Percentiles rank a stretch among this genome's conserved stretches.
Evolutionary conservation across 768 basidiomycete species (phyloP).

Genomic region (Leccinellum luteum): DNA sequence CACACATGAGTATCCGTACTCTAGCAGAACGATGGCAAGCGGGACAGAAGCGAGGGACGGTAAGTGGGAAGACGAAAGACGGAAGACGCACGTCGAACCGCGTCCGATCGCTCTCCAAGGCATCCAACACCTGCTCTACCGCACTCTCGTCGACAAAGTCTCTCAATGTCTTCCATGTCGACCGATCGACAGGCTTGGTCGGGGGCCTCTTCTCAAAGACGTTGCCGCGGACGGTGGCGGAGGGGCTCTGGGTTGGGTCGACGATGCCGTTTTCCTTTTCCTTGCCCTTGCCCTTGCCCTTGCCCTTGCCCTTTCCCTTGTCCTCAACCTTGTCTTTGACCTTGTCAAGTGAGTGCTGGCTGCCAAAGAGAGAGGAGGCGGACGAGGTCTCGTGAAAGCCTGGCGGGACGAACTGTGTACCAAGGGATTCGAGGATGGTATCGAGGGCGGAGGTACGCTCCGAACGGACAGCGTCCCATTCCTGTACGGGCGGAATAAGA

Average conservation of each 20-base stretch:
- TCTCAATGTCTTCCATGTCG: slow-evolving; percentile 75
- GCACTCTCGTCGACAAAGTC: slow-evolving; percentile 85
- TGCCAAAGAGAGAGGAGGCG: slow-evolving; percentile 78
- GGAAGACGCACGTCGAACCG: slow-evolving; percentile 58
- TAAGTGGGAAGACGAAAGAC: not conserved
- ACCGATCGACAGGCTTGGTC: slow-evolving; percentile 40
- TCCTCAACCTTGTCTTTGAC: not conserved
- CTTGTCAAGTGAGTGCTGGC: slow-evolving; percentile 55
- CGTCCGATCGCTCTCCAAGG: slow-evolving; percentile 66
- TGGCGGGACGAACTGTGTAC: slow-evolving; percentile 70
- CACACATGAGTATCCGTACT: not conserved
- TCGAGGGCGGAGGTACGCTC: slow-evolving; percentile 66
- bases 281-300: not conserved
- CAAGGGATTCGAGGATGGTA: slow-evolving; percentile 65
- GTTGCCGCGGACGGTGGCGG: slow-evolving; percentile 30
- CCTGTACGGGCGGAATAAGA: slow-evolving; percentile 39
- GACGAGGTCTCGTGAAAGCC: slow-evolving; percentile 67
- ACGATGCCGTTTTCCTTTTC: slow-evolving; percentile 33
- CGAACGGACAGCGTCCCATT: slow-evolving; percentile 66
- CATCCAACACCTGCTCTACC: slow-evolving; percentile 73
- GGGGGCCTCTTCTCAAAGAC: slow-evolving; percentile 17
- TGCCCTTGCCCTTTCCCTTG: too few relatives aligned
- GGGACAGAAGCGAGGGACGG: not conserved
- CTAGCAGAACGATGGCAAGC: not conserved
- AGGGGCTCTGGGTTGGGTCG: slow-evolving; percentile 35